Evolutionary conservation across 495 filamentous ascomycete species (phyloP), one percentile per base, ranked within the genome.

Genomic region (Penicillium atrosanguineum): DNA sequence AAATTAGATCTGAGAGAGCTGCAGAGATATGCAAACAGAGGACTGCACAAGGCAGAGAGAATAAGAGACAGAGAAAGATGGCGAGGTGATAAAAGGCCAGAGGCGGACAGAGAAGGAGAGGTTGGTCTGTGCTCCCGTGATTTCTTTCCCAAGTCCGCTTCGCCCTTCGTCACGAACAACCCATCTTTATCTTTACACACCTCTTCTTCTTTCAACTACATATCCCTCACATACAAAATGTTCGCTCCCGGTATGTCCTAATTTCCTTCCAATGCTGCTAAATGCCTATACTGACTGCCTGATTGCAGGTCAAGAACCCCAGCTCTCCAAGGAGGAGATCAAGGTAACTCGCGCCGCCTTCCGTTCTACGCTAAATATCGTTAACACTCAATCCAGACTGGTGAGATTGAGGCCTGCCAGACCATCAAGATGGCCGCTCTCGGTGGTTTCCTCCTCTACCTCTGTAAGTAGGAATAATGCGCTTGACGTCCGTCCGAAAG

Each of bases 381-480:
- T 11, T 57, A 52, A 44, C 37, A 34, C 41, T 42, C 6, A 14
- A 5, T 43, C 39, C 44, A 84, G 74, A 80, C 79, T 41, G 82
- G 82, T 65, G 90, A 94, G 76, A 71, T 76, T 44, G 83, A 89
- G 72, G 89, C 91, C 38, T 74, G 67, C 63, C 76, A 79, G 65
- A 88, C 84, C 43, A 65, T 91, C 62, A 81, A 83, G 64, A 77
- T 72, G 44, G 83, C 83, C 57, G 57, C 89, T 50, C 78, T 79
- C 31, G 78, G 81, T 44, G 81, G 84, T 54, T 68, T 88, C 59
- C 53, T 86, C 28, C 82, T 96, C 54, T 96, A 96, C 73, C 74
- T 96, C 46, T 92, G 91, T 96, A 84, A 60, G 87, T 71, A 36
- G 29, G 29, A 11, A n/a, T 29, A 23, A n/a, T 19, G 19, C 19